A percentile compares a stretch with the other conserved stretches of the same genome.
Conservation (phyloP, 495 filamentous ascomycete species). For the Penicillium chermesinum region DNA sequence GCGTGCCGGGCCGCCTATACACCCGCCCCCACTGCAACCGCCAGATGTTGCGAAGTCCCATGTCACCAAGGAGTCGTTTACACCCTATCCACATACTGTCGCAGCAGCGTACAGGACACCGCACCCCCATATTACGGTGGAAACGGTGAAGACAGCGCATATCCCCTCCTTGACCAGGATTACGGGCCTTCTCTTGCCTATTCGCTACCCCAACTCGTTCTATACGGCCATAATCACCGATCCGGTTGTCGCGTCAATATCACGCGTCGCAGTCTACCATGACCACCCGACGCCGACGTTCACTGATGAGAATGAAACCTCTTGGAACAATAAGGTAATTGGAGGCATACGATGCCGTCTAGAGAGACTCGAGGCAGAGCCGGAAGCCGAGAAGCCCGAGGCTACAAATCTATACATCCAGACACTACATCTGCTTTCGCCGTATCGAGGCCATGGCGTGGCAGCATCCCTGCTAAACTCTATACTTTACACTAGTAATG, state of each 20-base stretch:
- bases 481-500: constrained; percentile 46
- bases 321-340: constrained; percentile 55
- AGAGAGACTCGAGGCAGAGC: constrained; percentile 41
- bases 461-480: constrained; percentile 63
- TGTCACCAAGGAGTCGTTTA: constrained; percentile 23
- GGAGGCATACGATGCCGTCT: constrained; percentile 82
- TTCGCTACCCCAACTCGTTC: constrained; percentile 82
- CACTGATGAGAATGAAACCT: constrained; percentile 22
- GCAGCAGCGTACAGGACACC: constrained; percentile 27
- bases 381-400: constrained; percentile 18
- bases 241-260: constrained; percentile 60
- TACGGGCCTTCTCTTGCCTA: constrained; percentile 77
- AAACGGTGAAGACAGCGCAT: constrained; percentile 53
- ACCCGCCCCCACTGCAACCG: constrained; percentile 25
- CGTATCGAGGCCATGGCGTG: constrained; percentile 76
- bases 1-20: constrained; percentile 25
- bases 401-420: constrained; percentile 73
- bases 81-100: constrained; percentile 33
- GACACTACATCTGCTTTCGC: constrained; percentile 75
- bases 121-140: constrained; percentile 49
- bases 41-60: constrained; percentile 21
- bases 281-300: constrained; percentile 40
- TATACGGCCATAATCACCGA: constrained; percentile 72
- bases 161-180: constrained; percentile 74
- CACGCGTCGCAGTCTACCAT: constrained; percentile 71